Percentiles rank a stretch among this genome's conserved stretches.
These are phyloP conservation scores for Pulveroboletus ravenelii DNA, from an alignment of 768 basidiomycete genomes.

Conservation along the genomic window DNA sequence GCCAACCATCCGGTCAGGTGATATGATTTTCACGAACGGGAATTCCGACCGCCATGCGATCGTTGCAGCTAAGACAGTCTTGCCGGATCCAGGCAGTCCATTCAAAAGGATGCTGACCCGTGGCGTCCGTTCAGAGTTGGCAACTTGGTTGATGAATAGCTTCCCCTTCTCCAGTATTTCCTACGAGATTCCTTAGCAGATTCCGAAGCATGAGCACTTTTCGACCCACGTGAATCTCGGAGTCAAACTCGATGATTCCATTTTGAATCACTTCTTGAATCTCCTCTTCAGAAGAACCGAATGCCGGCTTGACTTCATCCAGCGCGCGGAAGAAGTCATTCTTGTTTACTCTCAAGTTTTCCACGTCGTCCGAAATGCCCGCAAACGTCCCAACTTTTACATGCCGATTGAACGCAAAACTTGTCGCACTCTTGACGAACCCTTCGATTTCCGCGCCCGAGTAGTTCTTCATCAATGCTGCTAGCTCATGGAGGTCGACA, in stretches of 20 bases:
- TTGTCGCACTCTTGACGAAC: conserved; percentile 95
- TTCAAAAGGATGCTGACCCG: conserved; percentile 88
- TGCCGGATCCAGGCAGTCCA: conserved; percentile 87
- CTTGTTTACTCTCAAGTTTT: conserved; percentile 83
- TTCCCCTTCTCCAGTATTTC: conserved; percentile 81
- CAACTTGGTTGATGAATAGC: conserved; percentile 91
- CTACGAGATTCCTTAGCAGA: conserved; percentile 36
- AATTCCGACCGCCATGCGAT: conserved; percentile 92
- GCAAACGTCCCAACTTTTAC: conserved; percentile 98
- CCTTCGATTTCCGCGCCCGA: conserved; percentile 96
- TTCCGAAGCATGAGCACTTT: background rate
- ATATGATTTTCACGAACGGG: conserved; percentile 97
- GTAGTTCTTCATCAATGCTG: conserved; percentile 89
- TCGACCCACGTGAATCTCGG: conserved; percentile 58
- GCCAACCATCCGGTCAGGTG: conserved; percentile 96
- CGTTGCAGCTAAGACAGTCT: conserved; percentile 90
- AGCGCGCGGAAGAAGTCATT: conserved; percentile 86
- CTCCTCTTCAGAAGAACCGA: conserved; percentile 97
- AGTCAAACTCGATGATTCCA: conserved; percentile 88
- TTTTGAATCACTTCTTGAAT: conserved; percentile 89
- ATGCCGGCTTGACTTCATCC: conserved; percentile 93
- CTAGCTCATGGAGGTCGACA: conserved; percentile 80
- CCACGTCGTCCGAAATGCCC: conserved; percentile 93
- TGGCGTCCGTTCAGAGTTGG: conserved; percentile 83
- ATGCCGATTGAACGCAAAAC: conserved; percentile 96